Evolutionary conservation across 805 yeast species (phyloP).

Genomic region (Kodamaea neixiangensis): DNA sequence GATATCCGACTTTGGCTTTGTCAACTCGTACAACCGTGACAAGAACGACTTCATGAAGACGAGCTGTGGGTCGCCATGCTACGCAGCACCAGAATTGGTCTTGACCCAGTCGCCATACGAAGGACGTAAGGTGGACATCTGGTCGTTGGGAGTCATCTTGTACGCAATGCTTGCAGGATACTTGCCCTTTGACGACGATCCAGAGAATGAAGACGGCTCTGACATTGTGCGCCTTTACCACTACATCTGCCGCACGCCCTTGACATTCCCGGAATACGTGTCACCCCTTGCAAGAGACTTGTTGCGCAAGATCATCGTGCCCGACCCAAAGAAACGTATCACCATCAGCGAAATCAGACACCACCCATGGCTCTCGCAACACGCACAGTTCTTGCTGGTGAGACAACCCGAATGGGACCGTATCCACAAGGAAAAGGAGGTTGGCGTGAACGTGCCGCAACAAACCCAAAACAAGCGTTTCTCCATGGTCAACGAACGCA

Average conservation of each 20-base stretch:
- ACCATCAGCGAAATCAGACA: constrained; percentile 66
- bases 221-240: constrained; percentile 88
- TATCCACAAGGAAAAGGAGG: constrained; percentile 34
- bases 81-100: constrained; percentile 97
- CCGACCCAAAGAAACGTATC: constrained; percentile 81
- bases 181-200: constrained; percentile 96
- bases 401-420: constrained; percentile 92
- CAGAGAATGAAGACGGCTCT: constrained; percentile 93
- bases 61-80: constrained; percentile 96
- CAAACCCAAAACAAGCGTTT: constrained; percentile 39
- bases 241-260: constrained; percentile 86
- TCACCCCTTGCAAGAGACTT: constrained; percentile 90
- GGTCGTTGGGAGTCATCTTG: constrained; percentile 95
- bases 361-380: constrained; percentile 89
- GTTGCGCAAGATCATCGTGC: constrained; percentile 76
- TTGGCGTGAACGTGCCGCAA: constrained; percentile 9
- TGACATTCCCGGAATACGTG: constrained; percentile 94
- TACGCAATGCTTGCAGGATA: constrained; percentile 98
- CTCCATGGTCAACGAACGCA: constrained; percentile 45
- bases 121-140: constrained; percentile 91
- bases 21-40: constrained; percentile 69
- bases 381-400: constrained; percentile 77
- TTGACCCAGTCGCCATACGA: constrained; percentile 84
- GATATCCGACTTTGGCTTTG: constrained; percentile 93
- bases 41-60: constrained; percentile 84